Evolutionary conservation across 208 protist genomes (phyloP).

Genomic region (Borovskyia barvae): DNA sequence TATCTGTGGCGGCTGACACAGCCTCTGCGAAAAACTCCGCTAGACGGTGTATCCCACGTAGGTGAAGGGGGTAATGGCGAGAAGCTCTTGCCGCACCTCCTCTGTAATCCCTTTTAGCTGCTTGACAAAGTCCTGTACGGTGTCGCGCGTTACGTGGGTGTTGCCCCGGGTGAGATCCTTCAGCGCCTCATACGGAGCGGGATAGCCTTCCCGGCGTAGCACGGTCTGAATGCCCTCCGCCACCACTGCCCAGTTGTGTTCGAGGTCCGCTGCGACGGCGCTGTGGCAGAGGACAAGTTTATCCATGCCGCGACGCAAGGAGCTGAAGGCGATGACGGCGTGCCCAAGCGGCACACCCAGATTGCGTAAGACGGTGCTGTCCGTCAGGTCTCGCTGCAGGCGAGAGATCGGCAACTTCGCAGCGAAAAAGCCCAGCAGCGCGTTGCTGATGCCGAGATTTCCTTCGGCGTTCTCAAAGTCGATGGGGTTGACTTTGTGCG

Average conservation of each 20-base stretch:
- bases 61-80: conserved; percentile 80
- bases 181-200: conserved; percentile 92
- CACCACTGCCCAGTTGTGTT: conserved; percentile 93
- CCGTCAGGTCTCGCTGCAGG: conserved; percentile 94
- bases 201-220: conserved; percentile 90
- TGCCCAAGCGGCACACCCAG: conserved; percentile 93
- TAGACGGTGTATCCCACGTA: conserved; percentile 88
- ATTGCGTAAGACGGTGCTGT: conserved; percentile 95
- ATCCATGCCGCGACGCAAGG: conserved; percentile 80
- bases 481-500: conserved; percentile 97
- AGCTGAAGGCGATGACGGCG: conserved; percentile 84
- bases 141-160: conserved; percentile 62
- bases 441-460: conserved; percentile 94
- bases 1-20: background rate
- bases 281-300: conserved; percentile 87
- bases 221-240: conserved; percentile 96
- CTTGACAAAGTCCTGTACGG: conserved; percentile 82
- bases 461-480: conserved; percentile 98
- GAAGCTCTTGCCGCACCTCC: conserved; percentile 86
- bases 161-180: conserved; percentile 92
- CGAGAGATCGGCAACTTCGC: conserved; percentile 94
- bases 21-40: conserved; percentile 12
- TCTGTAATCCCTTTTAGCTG: conserved; percentile 80
- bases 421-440: conserved; percentile 92
- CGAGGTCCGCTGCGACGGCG: conserved; percentile 82